Base-by-base conservation (phyloP, 495 filamentous ascomycete species). In the Hyaloscypha finlandica region DNA sequence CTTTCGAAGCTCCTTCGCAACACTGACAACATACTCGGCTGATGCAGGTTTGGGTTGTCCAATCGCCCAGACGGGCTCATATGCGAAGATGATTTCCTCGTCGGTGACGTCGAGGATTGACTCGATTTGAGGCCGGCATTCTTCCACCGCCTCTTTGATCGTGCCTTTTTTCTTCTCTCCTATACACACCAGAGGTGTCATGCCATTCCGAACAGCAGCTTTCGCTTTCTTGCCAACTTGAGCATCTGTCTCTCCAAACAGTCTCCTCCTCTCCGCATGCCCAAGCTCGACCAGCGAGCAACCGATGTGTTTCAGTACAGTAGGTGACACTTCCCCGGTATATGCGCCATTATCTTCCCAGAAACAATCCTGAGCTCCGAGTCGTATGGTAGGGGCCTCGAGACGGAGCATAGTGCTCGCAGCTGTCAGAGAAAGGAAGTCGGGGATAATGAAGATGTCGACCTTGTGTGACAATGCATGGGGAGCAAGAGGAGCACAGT, bases 11-110 rank as follows among this genome's bases (percentile, higher is more conserved):
- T 82, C 82, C 68, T 81, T 79, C 56, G 90, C 86, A n/a, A 94
- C 91, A 39, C 79, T 83, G 4, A 84, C 80, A 4, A 96, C 91
- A 76, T 95, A 88, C 64, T 89, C 86, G 32, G 85, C 83, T 9
- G 80, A 79, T 4, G 92, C 92, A n/a, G 92, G 92, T 69, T 86
- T 81, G 0, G 79, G 78, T 32, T 90, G 84, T 3, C 92, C 92
- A 77, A 96, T 96, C 0, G 92, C 92, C 92, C 92, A 96, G 1
- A 94, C 90, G 12, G 92, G 92, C 79, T 96, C 92, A 74, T 96
- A 96, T 4, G 92, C 92, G 48, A 95, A 82, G 16, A 94, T 86
- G 22, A 94, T 84, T n/a, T 92, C 86, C 1, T 83, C 83, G 11
- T 86, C 80, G 3, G 73, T 77, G 0, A 80, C 84, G 16, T 77